Percentiles rank a stretch among this genome's conserved stretches.
Conservation (phyloP, 495 filamentous ascomycete genomes). For the Echria macrotheca region DNA sequence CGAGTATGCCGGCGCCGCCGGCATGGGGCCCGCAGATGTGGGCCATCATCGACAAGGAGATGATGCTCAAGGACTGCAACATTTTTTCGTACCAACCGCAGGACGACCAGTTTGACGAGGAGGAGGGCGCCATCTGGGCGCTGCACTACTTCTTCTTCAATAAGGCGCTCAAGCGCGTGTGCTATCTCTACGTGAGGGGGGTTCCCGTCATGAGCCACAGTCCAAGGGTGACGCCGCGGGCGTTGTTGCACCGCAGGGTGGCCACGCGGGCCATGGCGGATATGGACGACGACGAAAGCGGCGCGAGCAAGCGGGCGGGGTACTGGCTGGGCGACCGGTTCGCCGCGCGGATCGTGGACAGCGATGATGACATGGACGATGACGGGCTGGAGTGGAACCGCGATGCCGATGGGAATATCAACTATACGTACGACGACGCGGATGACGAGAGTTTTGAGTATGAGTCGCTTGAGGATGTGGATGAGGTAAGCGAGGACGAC, state of each 20-base stretch:
- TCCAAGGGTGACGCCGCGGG: constrained; percentile 32
- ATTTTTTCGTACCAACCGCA: constrained; percentile 81
- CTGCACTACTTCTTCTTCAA: constrained; percentile 98
- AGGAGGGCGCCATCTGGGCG: constrained; percentile 90
- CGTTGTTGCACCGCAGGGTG: constrained; percentile 20
- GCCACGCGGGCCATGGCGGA: constrained; percentile 9
- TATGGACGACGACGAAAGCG: constrained; percentile 2
- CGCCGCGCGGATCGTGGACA: constrained; percentile 34
- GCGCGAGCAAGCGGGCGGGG: constrained; percentile 11
- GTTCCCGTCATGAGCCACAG: constrained; percentile 76
- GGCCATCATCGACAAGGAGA: constrained; percentile 85
- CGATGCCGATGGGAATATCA: constrained; percentile 47
- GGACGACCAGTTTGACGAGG: constrained; percentile 80
- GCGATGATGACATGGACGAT: constrained; percentile 43
- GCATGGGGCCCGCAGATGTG: constrained; percentile 85
- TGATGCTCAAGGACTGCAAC: constrained; percentile 77
- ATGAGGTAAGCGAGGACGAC: constrained; percentile 29
- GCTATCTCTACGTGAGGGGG: constrained; percentile 84
- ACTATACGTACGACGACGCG: constrained; percentile 48
- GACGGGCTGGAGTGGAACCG: constrained; percentile 43
- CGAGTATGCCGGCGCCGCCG: constrained; percentile 26
- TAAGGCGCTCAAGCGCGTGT: constrained; percentile 85
- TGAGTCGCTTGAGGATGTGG: constrained; percentile 49
- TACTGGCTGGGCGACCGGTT: constrained; percentile 68
- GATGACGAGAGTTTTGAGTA: constrained; percentile 45